Base-by-base conservation (phyloP, 495 filamentous ascomycete genomes). In the Penicillium canescens region DNA sequence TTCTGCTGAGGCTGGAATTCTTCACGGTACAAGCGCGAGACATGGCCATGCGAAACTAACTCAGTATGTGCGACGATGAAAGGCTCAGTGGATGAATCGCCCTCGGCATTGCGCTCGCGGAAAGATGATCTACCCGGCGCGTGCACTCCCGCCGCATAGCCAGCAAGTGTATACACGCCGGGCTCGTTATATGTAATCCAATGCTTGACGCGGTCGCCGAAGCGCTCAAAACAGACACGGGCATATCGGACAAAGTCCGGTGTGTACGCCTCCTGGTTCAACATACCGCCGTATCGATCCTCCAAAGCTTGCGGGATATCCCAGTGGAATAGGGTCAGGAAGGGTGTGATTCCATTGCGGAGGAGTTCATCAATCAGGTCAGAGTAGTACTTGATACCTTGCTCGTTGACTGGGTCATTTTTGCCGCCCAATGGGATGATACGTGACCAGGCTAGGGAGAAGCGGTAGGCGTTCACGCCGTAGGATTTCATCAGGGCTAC, bases 381-480 rank as follows among this genome's bases (percentile, higher is more conserved):
- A 4, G 63, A 65, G 53, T 80, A 81, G 60, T 67, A 77, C 35
- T 70, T 59, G 20, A 81, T 67, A 2, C 77, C 78, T 16, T 66
- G 50, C 40, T 76, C 68, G 53, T 79, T 73, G 21, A 72, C 61
- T 6, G 67, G 67, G 39, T 71, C 67, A 7, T 70, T 42, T 6
- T 39, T 26, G 11, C 70, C 68, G 6, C 70, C 70, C 1, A 71
- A 52, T 3, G 86, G 86, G 56, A 89, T 86, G 59, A 89, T 82
- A 20, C 86, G 79, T 13, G 84, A 78, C 87, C 87, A 90, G 24
- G 85, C 81, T 34, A 90, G 69, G 28, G 87, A 89, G 70, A 90
- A 90, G 48, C 85, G 83, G 70, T 89, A 89, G 46, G 78, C 77
- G 43, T 77, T 82, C 46, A 85, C 83, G 18, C 84, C 83, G 21